Conservation (phyloP, 2,329 filamentous ascomycete genomes). For the Diaporthe citri region DNA sequence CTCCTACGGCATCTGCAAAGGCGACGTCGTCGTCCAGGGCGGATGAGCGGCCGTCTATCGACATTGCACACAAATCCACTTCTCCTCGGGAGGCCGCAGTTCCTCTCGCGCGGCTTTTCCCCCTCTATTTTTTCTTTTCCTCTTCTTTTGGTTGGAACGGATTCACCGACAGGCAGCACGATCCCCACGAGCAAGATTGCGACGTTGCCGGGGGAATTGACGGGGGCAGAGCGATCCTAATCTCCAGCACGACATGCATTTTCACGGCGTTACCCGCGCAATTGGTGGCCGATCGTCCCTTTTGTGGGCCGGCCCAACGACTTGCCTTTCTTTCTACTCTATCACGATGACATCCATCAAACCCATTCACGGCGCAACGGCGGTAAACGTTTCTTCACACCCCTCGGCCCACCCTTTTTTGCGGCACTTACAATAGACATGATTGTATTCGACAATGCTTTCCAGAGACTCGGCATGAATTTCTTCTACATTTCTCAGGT, state of each 20-base stretch:
- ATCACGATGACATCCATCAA: constrained; percentile 19
- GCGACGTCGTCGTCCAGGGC: constrained; percentile 39
- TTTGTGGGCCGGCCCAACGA: constrained; percentile 24
- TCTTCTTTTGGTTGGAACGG: constrained; percentile 19
- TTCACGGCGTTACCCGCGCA: constrained; percentile 31
- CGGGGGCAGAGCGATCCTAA: constrained; percentile 27
- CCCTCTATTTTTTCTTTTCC: neutral
- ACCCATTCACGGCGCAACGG: constrained; percentile 28
- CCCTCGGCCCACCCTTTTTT: constrained; percentile 2
- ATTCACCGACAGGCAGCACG: constrained; percentile 17
- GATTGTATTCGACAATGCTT: constrained; percentile 3
- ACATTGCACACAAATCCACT: neutral
- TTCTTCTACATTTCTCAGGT: neutral
- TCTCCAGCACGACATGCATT: constrained; percentile 29
- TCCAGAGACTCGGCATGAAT: neutral
- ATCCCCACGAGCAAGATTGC: constrained; percentile 12
- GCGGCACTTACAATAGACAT: constrained; percentile 9
- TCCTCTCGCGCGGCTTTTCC: neutral
- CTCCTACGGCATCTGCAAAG: constrained; percentile 40
- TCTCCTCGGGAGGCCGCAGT: constrained; percentile 8
- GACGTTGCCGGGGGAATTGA: constrained; percentile 28
- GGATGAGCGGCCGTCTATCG: constrained; percentile 24
- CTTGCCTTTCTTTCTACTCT: neutral
- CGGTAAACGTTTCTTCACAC: neutral
- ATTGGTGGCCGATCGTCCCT: constrained; percentile 17